Evolutionary conservation across 345 rosid genomes (phyloP), one percentile per base, ranked within the genome.

Genomic region (Moringa oleifera): DNA sequence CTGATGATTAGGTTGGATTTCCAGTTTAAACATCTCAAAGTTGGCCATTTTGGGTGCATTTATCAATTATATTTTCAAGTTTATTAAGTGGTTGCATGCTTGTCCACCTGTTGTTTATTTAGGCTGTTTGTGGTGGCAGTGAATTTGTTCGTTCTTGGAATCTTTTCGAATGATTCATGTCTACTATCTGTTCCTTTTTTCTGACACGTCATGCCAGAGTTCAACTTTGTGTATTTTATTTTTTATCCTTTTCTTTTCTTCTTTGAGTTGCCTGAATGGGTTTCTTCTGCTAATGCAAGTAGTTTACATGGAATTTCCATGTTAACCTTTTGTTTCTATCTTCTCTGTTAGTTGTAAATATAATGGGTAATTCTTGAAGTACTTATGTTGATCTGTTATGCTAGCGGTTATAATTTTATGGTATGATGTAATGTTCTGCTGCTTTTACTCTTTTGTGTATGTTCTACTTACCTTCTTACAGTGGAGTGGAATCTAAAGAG

Each of bases 71-170:
- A 0, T 23, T 0, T 24, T 15, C 62, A n/a, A 25, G 31, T 52
- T 1, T 10, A 45, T 58, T 49, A 19, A 6, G 36, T 36, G 61
- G 41, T 45, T 71, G 70, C 64, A 70, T 76, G 66, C 68, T 55
- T 69, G 61, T 62, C 61, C 76, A 65, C 68, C 68, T 78, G 78
- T 76, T 64, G 62, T 57, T 55, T 71, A 22, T 25, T 61, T 56
- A 25, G 57, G 55, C 18, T 61, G 8, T 20, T 19, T 25, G 60
- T 55, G 49, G 25, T 31, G 24, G 21, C 24, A 55, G 55, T 18
- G 23, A 18, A n/a, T 68, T 71, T 79, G 57, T 65, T 53, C 66
- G 2, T 62, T 54, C 50, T 49, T 75, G 66, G 41, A 58, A 65
- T 57, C 24, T 72, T 70, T 55, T 41, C 66, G 70, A 56, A 47